phyloP scores from a whole-genome alignment of 768 basidiomycete genomes.

The Dendrothele bispora region DNA sequence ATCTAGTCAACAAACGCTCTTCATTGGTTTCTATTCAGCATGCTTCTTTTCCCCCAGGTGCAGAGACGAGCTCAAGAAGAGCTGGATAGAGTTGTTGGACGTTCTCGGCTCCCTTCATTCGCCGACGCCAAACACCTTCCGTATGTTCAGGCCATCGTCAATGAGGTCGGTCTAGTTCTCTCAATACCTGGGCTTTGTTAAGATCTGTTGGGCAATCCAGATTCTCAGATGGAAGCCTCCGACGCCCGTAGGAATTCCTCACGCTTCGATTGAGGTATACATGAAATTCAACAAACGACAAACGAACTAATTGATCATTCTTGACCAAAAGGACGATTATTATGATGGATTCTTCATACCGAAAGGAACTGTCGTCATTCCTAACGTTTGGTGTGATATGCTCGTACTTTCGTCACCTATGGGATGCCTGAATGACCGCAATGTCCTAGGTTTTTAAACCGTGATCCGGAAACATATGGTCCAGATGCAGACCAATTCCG shows the following conservation, averaged over 20 bases:
- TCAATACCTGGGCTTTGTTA: too few relatives aligned
- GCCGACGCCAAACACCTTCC: slow-evolving; percentile 30
- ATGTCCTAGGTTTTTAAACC: too few relatives aligned
- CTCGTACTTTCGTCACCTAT: not conserved
- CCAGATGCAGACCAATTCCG: slow-evolving; percentile 26
- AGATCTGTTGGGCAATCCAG: too few relatives aligned
- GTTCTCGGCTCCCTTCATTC: slow-evolving; percentile 31
- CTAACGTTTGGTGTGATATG: slow-evolving; percentile 18
- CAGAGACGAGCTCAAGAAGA: slow-evolving; percentile 35
- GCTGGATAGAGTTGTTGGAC: slow-evolving; percentile 32
- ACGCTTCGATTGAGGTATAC: not conserved
- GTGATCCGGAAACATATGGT: slow-evolving; percentile 10
- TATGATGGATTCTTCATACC: slow-evolving; percentile 23
- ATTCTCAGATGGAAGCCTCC: slow-evolving; percentile 31
- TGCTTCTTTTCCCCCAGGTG: slow-evolving; percentile 33
- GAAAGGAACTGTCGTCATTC: slow-evolving; percentile 17
- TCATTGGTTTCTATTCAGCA: slow-evolving; percentile 32
- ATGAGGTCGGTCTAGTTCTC: too few relatives aligned
- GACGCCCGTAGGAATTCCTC: slow-evolving; percentile 27
- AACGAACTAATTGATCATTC: not conserved
- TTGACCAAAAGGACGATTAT: slow-evolving; percentile 12
- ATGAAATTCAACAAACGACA: too few relatives aligned
- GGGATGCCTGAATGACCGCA: not conserved
- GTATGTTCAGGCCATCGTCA: slow-evolving; percentile 33
- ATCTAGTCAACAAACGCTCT: slow-evolving; percentile 36